Percentiles rank a stretch among this genome's conserved stretches.
Conservation (phyloP, 2,329 filamentous ascomycete genomes). For the Talaromyces sp. region DNA sequence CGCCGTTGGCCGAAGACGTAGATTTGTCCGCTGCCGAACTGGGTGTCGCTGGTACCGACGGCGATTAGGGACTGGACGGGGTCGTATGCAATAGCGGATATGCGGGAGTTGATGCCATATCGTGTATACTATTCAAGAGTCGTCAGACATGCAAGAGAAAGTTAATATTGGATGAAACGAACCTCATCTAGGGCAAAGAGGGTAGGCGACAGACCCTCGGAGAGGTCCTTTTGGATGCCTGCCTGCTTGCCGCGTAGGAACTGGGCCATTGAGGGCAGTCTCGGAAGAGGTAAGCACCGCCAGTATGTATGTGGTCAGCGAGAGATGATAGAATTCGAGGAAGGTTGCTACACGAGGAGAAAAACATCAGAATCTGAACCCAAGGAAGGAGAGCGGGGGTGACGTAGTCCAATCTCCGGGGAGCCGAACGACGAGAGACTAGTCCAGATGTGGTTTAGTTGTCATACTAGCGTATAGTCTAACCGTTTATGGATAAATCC, state of each 20-base stretch:
- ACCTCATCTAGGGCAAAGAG: constrained; percentile 81
- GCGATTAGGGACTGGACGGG: constrained; percentile 91
- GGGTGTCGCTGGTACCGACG: constrained; percentile 82
- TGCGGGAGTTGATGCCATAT: constrained; percentile 76
- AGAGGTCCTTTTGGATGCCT: constrained; percentile 88
- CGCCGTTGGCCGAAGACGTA: constrained; percentile 83
- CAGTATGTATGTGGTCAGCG: background rate
- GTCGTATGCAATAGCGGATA: constrained; percentile 82
- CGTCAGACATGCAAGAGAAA: background rate
- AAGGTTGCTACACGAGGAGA: background rate
- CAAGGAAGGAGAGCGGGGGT: background rate
- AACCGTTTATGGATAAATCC: background rate
- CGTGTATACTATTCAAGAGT: constrained; percentile 56
- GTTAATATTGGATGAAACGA: constrained; percentile 27
- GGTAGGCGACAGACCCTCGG: constrained; percentile 72
- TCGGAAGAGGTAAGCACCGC: constrained; percentile 25
- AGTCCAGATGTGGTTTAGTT: background rate
- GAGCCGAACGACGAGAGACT: background rate
- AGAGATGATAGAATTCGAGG: background rate
- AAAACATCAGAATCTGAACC: background rate
- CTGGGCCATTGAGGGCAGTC: constrained; percentile 66
- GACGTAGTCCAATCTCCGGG: constrained; percentile 3
- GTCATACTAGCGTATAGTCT: background rate
- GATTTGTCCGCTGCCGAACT: constrained; percentile 81
- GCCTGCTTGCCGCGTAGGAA: constrained; percentile 91